Base-by-base conservation (phyloP, 2,329 filamentous ascomycete species). In the Penicillium polonicum region DNA sequence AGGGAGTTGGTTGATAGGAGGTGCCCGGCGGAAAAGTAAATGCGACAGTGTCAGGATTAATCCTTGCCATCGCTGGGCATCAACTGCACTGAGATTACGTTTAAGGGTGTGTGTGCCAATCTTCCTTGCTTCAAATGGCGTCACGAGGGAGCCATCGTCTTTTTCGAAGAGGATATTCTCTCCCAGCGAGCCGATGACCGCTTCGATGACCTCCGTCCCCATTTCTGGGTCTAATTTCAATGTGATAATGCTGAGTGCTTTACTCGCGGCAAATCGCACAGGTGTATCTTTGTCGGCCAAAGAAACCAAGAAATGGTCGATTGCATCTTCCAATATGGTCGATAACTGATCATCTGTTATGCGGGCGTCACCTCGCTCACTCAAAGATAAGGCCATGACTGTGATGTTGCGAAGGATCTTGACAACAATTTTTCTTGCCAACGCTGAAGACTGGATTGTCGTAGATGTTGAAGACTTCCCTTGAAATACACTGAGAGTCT, bases 31-130 rank as follows among this genome's bases (percentile, higher is more conserved):
- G 75, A 96, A 97, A 1, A 97, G 80, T 1, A 96, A 78, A 72
- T 97, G 91, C 0, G 91, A 88, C 3, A 99, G 79, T 0, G 94
- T 94, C 44, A 99, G 81, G 68, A 92, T 92, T 38, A 97, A 75
- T 0, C 94, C 94, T 72, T 99, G 94, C 94, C 94, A 99, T 73
- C 88, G 87, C 27, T 93, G 80, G 17, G 90, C 83, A 71, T 95
- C 87, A 15, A 95, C 91, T 9, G 87, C 86, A 42, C 86, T 87
- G 36, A 96, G 78, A 70, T 94, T 78, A 71, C 73, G 61, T 76
- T 77, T 78, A 39, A 76, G 49, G 35, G 76, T 79, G 21, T 75
- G 76, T 75, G 64, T 57, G 8, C 66, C 68, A 31, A 70, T 62
- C 9, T 57, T 70, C 46, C 65, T 65, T 46, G 69, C 70, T 52